Conservation (phyloP, 257 asterid genomes). For the Nicotiana noctiflora region DNA sequence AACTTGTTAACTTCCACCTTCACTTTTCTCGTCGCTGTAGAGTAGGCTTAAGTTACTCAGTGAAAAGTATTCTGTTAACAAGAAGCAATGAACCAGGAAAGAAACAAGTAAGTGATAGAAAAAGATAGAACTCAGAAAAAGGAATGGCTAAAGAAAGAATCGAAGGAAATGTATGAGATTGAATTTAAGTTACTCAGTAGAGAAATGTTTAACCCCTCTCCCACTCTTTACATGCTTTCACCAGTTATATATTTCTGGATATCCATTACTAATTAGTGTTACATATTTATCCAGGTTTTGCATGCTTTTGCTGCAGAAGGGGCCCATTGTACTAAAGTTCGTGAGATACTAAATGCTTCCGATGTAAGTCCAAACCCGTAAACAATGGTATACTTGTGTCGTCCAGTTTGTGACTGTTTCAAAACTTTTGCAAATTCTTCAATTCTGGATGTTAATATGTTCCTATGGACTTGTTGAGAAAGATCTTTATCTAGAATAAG, state of each 20-base stretch:
- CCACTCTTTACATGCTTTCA: not conserved
- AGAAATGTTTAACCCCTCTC: not conserved
- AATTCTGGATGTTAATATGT: not conserved
- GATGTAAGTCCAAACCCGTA: constrained; percentile 47
- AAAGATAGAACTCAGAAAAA: too few relatives aligned
- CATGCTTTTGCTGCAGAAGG: constrained; percentile 98
- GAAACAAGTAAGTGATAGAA: too few relatives aligned
- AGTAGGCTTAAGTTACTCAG: too few relatives aligned
- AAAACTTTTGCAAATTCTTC: not conserved
- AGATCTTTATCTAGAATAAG: not conserved
- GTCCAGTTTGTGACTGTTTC: not conserved
- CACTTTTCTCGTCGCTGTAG: too few relatives aligned
- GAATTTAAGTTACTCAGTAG: too few relatives aligned
- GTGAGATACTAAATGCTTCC: constrained; percentile 71
- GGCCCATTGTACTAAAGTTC: constrained; percentile 85
- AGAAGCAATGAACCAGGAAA: too few relatives aligned
- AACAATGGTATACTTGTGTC: not conserved
- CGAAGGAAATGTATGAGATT: too few relatives aligned
- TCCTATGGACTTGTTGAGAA: not conserved
- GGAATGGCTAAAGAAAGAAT: too few relatives aligned
- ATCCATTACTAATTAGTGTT: not conserved
- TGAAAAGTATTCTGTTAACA: too few relatives aligned
- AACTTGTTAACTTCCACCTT: too few relatives aligned
- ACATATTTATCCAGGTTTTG: constrained; percentile 51
- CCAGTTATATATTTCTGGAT: not conserved